Percentiles rank a stretch among this genome's conserved stretches.
Evolutionary conservation across 306 rosid species (phyloP).

Genomic region (Cucurbita maxima): DNA sequence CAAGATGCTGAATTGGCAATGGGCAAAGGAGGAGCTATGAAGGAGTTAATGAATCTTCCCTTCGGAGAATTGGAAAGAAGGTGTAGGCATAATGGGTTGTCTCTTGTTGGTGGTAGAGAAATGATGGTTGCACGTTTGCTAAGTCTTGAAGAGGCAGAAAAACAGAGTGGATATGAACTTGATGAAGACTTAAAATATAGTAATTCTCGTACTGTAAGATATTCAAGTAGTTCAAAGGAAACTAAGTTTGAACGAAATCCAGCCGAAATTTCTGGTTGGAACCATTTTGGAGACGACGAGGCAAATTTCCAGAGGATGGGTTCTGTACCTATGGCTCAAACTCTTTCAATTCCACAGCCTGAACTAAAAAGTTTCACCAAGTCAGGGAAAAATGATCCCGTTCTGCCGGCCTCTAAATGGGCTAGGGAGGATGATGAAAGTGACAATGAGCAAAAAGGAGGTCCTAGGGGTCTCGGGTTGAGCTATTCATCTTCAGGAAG

Average conservation of each 20-base stretch:
- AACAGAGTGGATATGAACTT: slow-evolving; percentile 65
- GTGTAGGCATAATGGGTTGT: slow-evolving; percentile 94
- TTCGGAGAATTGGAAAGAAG: slow-evolving; percentile 87
- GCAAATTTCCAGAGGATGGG: slow-evolving; percentile 31
- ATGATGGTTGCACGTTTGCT: slow-evolving; percentile 88
- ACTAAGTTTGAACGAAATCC: slow-evolving; percentile 51
- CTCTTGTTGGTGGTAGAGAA: slow-evolving; percentile 96
- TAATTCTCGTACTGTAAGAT: slow-evolving; percentile 55
- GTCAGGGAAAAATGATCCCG: slow-evolving; percentile 70
- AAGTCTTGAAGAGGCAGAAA: slow-evolving; percentile 97
- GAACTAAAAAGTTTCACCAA: slow-evolving; percentile 58
- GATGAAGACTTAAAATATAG: slow-evolving; percentile 74
- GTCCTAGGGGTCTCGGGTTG: slow-evolving; percentile 57
- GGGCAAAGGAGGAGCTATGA: slow-evolving; percentile 91
- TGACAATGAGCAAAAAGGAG: slow-evolving; percentile 62
- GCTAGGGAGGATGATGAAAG: slow-evolving; percentile 95
- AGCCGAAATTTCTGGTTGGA: slow-evolving; percentile 58
- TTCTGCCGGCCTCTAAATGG: slow-evolving; percentile 93
- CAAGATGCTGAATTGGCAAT: slow-evolving; percentile 95
- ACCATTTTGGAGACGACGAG: slow-evolving; percentile 42
- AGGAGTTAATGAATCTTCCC: slow-evolving; percentile 83
- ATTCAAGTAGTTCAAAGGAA: slow-evolving; percentile 43
- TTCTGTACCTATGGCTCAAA: slow-evolving; percentile 38
- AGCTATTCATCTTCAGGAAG: slow-evolving; percentile 97
- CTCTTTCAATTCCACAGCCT: slow-evolving; percentile 51